Evolutionary conservation across 2,329 filamentous ascomycete species (phyloP).

Genomic region (Sporothrix humicola): DNA sequence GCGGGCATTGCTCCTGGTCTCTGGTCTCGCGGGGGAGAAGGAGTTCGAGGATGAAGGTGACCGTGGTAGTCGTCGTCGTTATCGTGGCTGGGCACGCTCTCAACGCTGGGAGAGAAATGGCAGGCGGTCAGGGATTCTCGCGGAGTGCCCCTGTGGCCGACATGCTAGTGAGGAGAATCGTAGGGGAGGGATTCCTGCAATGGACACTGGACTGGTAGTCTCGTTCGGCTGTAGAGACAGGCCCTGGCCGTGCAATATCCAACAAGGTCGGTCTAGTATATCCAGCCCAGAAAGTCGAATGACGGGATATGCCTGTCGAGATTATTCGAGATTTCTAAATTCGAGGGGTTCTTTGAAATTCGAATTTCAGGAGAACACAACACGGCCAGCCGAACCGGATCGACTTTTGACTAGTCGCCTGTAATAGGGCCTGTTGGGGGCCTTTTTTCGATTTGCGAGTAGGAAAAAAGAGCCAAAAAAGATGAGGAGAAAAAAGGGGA

Average conservation of each 20-base stretch:
- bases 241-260: constrained; percentile 22
- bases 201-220: neutral
- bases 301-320: neutral
- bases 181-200: constrained; percentile 13
- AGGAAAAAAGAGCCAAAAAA: neutral
- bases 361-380: constrained; percentile 23
- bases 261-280: neutral
- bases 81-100: neutral
- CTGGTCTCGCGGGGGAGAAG: neutral
- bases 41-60: neutral
- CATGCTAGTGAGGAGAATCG: constrained; percentile 14
- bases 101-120: neutral
- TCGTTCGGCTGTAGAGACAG: constrained; percentile 9
- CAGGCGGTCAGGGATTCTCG: constrained; percentile 29
- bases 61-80: constrained; percentile 13
- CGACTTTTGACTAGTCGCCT: neutral
- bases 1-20: constrained; percentile 34
- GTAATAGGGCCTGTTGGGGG: constrained; percentile 1
- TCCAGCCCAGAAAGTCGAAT: too few relatives aligned
- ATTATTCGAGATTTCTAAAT: neutral
- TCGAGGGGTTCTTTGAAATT: neutral
- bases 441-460: neutral
- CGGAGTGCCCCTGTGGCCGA: constrained; percentile 24
- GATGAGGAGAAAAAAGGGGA: neutral
- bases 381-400: constrained; percentile 24